phyloP scores from a whole-genome alignment of 164 flowering plant genomes.

The Pachysandra terminalis region DNA sequence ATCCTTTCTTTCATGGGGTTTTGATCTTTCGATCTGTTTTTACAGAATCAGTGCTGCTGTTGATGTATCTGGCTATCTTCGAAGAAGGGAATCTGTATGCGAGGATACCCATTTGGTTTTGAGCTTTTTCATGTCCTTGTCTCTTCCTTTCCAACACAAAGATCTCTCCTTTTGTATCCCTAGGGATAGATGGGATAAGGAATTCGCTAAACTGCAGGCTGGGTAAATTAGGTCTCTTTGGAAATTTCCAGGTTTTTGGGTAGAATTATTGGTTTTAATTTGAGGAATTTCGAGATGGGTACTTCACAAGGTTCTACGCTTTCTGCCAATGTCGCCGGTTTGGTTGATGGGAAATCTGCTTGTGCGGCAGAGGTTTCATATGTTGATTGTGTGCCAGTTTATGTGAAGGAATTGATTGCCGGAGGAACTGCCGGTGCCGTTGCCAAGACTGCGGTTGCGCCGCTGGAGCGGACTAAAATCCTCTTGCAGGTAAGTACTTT shows the following conservation, averaged over 20 bases:
- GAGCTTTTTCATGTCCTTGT: conserved; percentile 44
- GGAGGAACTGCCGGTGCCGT: conserved; percentile 89
- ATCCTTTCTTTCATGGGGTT: conserved; percentile 12
- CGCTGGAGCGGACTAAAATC: conserved; percentile 76
- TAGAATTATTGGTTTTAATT: no score
- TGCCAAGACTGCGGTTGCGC: conserved; percentile 88
- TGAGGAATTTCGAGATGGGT: conserved; percentile 54
- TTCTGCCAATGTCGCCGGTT: conserved; percentile 53
- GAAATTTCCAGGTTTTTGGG: background rate
- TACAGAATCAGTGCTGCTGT: conserved; percentile 22
- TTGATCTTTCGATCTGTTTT: conserved; percentile 8
- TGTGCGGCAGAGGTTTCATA: conserved; percentile 30
- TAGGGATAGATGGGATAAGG: conserved; percentile 85
- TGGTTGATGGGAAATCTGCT: conserved; percentile 50
- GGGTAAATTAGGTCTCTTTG: conserved; percentile 37
- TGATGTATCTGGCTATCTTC: conserved; percentile 44
- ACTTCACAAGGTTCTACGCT: conserved; percentile 74
- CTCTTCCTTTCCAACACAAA: conserved; percentile 27
- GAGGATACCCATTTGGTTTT: conserved; percentile 32
- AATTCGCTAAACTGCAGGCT: conserved; percentile 55
- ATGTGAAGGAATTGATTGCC: conserved; percentile 83
- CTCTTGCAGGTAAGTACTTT: conserved; percentile 62
- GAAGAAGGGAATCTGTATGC: conserved; percentile 39
- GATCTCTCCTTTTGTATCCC: conserved; percentile 42
- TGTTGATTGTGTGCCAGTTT: conserved; percentile 63